Evolutionary conservation across 2,329 filamentous ascomycete genomes (phyloP).

Genomic region (Graphiopsis chlorocephala): DNA sequence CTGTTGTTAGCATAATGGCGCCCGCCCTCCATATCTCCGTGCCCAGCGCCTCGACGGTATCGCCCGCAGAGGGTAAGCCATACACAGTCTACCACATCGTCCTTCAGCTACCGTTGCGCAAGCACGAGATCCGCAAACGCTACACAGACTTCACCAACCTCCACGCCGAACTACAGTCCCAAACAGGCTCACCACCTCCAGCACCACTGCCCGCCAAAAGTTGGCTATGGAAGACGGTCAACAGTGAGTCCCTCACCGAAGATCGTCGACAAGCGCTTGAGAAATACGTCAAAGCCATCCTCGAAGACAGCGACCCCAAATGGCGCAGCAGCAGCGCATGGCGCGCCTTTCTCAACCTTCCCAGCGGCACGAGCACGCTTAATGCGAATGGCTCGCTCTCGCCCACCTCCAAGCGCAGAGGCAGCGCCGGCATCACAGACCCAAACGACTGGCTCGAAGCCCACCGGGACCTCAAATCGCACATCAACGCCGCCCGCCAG

Average conservation of each 20-base stretch:
- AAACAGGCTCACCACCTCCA: slow-evolving; percentile 64
- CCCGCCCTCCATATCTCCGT: slow-evolving; percentile 47
- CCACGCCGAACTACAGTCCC: slow-evolving; percentile 59
- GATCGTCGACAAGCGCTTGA: slow-evolving; percentile 67
- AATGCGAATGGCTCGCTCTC: slow-evolving; percentile 41
- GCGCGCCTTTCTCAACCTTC: slow-evolving; percentile 71
- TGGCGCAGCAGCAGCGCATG: slow-evolving; percentile 74
- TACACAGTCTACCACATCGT: slow-evolving; percentile 78
- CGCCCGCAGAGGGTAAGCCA: slow-evolving; percentile 55
- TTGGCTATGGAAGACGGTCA: slow-evolving; percentile 73
- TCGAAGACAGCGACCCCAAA: slow-evolving; percentile 67
- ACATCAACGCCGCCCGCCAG: slow-evolving; percentile 65
- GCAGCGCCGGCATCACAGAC: slow-evolving; percentile 38
- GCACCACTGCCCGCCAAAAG: slow-evolving; percentile 67
- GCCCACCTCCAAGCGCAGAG: slow-evolving; percentile 25
- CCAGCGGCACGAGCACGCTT: slow-evolving; percentile 43
- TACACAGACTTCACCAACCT: slow-evolving; percentile 76
- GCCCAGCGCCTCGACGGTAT: slow-evolving; percentile 49
- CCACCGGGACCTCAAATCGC: slow-evolving; percentile 68
- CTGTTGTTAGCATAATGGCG: slow-evolving; percentile 36
- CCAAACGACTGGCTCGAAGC: slow-evolving; percentile 72
- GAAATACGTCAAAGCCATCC: slow-evolving; percentile 68
- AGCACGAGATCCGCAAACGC: slow-evolving; percentile 73
- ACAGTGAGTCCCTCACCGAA: slow-evolving; percentile 67
- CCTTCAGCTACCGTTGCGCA: slow-evolving; percentile 71